A percentile compares a stretch with the other conserved stretches of the same genome.
Conservation (phyloP, 371 early-diverging fungal genomes). For the Chytridium lagenaria region DNA sequence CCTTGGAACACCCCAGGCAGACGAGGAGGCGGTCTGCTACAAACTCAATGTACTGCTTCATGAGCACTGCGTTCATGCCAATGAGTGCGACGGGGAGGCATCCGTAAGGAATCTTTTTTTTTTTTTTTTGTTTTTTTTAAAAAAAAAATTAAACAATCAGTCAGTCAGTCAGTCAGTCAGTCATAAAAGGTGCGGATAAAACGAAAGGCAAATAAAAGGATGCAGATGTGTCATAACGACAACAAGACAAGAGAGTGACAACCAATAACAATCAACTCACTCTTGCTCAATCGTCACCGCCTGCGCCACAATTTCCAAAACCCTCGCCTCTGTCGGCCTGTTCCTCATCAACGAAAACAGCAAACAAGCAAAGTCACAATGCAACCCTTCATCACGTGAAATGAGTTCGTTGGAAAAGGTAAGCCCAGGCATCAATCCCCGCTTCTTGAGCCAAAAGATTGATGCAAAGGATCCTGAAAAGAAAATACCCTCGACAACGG, state of each 20-base stretch:
- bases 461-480: conserved; percentile 99
- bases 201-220: too few species aligned
- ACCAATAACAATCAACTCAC: conserved; percentile 75
- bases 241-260: too few species aligned
- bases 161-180: too few species aligned
- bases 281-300: conserved; percentile 93
- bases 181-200: too few species aligned
- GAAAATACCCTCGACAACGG: conserved; percentile 99
- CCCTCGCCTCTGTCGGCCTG: conserved; percentile 76
- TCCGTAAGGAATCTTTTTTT: conserved; percentile 93
- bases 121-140: too few species aligned
- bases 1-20: conserved; percentile 88
- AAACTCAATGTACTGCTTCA: conserved; percentile 99
- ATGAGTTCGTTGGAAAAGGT: conserved; percentile 99
- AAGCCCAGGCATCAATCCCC: conserved; percentile 99
- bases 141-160: too few species aligned
- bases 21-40: conserved; percentile 98
- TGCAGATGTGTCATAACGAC: too few species aligned
- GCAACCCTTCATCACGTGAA: conserved; percentile 99
- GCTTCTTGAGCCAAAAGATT: conserved; percentile 99
- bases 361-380: conserved; percentile 99
- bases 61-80: conserved; percentile 97
- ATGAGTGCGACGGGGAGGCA: conserved; percentile 96
- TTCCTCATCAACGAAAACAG: conserved; percentile 87
- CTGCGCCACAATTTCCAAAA: conserved; percentile 85